Evolutionary conservation across 1,284 basidiomycete genomes (phyloP).

Genomic region (Malassezia yamatoensis): DNA sequence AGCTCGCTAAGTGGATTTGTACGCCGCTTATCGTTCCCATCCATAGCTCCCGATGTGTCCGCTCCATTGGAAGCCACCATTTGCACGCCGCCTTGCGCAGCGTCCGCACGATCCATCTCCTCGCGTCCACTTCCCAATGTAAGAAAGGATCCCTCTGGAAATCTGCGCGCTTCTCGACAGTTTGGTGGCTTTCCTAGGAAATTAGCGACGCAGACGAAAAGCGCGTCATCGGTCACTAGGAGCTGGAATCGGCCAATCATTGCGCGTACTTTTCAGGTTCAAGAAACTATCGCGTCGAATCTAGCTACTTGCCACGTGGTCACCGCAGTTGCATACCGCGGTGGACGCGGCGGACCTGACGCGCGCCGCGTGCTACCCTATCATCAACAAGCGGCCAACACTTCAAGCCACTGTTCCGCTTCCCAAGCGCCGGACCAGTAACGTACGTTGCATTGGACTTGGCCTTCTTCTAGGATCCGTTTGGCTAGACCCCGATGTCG

Average conservation of each 20-base stretch:
- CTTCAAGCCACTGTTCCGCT: constrained; percentile 29
- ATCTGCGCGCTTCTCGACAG: no score
- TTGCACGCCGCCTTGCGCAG: not conserved
- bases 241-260: no score
- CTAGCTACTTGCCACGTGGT: not conserved
- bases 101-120: not conserved
- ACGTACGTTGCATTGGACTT: constrained; percentile 32
- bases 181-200: no score
- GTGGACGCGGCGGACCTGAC: not conserved
- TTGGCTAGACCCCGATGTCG: constrained; percentile 38
- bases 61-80: not conserved
- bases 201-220: no score
- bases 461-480: constrained; percentile 33
- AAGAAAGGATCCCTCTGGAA: not conserved
- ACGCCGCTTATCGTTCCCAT: not conserved
- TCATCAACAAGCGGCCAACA: constrained; percentile 5
- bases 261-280: no score
- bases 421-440: constrained; percentile 47
- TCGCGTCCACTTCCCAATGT: not conserved
- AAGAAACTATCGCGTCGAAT: not conserved
- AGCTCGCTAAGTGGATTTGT: constrained; percentile 78
- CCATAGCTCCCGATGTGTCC: not conserved
- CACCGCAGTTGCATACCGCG: not conserved
- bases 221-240: no score
- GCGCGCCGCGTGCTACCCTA: not conserved